Percentiles rank a stretch among this genome's conserved stretches.
phyloP scores from a whole-genome alignment of 305 asterid genomes.

The Euphrasia arctica region DNA sequence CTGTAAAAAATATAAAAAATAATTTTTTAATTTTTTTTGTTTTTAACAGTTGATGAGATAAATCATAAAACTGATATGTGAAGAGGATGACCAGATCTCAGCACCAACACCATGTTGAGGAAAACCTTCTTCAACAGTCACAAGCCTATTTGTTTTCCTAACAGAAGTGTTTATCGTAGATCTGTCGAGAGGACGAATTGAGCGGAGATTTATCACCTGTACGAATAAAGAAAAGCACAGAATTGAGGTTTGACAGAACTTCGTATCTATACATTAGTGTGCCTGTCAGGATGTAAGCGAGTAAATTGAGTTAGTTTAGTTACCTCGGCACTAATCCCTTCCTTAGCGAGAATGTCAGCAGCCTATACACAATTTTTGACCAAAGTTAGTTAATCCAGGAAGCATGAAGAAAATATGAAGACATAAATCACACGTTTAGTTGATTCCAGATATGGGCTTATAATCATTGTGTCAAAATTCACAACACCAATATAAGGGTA shows the following conservation, averaged over 20 bases:
- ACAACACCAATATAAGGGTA: not conserved
- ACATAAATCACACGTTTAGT: not conserved
- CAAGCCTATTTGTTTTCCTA: slow-evolving; percentile 81
- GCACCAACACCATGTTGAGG: slow-evolving; percentile 97
- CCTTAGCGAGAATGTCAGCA: slow-evolving; percentile 88
- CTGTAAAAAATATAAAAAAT: slow-evolving; percentile 37
- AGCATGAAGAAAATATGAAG: not conserved
- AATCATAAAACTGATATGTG: not conserved
- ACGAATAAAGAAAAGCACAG: slow-evolving; percentile 14
- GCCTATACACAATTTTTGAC: slow-evolving; percentile 45
- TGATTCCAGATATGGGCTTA: not conserved
- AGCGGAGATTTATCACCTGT: slow-evolving; percentile 87
- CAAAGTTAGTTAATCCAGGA: slow-evolving; percentile 28
- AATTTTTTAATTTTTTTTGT: not conserved
- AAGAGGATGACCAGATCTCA: slow-evolving; percentile 75
- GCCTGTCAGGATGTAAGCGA: slow-evolving; percentile 1
- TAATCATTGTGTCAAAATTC: not conserved
- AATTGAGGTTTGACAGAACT: slow-evolving; percentile 8
- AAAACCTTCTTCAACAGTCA: slow-evolving; percentile 91
- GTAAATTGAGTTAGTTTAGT: slow-evolving; percentile 25
- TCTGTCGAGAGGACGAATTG: slow-evolving; percentile 95
- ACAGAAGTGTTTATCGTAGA: slow-evolving; percentile 78
- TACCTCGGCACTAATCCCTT: slow-evolving; percentile 93
- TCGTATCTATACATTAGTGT: not conserved
- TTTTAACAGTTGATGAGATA: not conserved